Percentiles rank a stretch among this genome's conserved stretches.
Conservation (phyloP, 768 basidiomycete genomes). For the Mycena latifolia region DNA sequence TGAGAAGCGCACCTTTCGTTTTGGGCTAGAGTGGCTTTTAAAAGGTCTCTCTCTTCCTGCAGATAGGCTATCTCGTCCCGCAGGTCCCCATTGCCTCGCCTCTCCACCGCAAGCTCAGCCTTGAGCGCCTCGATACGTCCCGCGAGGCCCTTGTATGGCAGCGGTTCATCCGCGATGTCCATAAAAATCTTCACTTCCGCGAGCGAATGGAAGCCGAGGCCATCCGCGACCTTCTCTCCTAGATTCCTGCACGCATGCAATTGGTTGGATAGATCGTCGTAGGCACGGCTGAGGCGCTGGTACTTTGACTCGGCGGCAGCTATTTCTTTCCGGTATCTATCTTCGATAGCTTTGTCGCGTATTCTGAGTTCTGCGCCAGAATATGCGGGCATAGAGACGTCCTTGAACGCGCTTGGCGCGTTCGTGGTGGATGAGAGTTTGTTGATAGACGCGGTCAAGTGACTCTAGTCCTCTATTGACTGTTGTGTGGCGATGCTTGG, state of each 20-base stretch:
- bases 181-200: conserved; percentile 57
- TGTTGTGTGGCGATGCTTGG: conserved; percentile 2
- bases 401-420: conserved; percentile 24
- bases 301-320: conserved; percentile 44
- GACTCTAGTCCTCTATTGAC: neutral
- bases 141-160: conserved; percentile 51
- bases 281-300: conserved; percentile 47
- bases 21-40: conserved; percentile 12
- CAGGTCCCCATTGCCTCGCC: conserved; percentile 40
- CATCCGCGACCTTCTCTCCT: conserved; percentile 51
- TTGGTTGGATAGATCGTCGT: conserved; percentile 52
- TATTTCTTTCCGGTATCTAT: conserved; percentile 50
- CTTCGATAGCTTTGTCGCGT: conserved; percentile 52
- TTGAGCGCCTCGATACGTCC: conserved; percentile 50
- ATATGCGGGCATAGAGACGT: conserved; percentile 33
- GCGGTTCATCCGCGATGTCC: conserved; percentile 49
- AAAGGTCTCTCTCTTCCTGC: conserved; percentile 44
- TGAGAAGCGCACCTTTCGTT: conserved; percentile 17
- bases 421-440: conserved; percentile 3
- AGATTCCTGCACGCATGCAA: conserved; percentile 53
- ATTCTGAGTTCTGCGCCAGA: conserved; percentile 49
- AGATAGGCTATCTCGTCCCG: conserved; percentile 60
- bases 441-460: conserved; percentile 24
- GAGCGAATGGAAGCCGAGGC: conserved; percentile 58
- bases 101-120: conserved; percentile 24